phyloP scores from a whole-genome alignment of 495 filamentous ascomycete genomes.

The Lasiosphaeria miniovina region DNA sequence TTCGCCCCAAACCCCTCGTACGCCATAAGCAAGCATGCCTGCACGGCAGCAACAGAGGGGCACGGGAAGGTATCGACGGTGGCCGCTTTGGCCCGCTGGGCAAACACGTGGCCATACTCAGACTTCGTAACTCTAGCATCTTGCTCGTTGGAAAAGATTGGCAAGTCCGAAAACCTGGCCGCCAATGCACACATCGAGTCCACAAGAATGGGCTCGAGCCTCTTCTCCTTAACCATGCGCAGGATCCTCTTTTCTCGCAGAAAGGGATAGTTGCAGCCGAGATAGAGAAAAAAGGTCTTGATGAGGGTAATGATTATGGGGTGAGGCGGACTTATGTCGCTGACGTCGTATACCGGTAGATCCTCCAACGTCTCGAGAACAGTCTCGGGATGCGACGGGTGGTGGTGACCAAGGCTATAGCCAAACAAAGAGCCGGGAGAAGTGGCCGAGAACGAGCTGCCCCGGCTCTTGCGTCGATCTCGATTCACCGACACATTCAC shows the following conservation, averaged over 20 bases:
- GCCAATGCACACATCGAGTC: conserved; percentile 79
- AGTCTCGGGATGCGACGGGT: conserved; percentile 37
- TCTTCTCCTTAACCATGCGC: conserved; percentile 68
- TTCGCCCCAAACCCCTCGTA: conserved; percentile 85
- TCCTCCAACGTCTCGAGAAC: conserved; percentile 58
- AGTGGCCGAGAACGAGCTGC: conserved; percentile 39
- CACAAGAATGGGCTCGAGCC: conserved; percentile 81
- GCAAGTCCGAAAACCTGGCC: conserved; percentile 74
- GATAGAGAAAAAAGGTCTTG: conserved; percentile 72
- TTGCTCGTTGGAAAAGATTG: conserved; percentile 55
- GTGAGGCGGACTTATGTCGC: conserved; percentile 62
- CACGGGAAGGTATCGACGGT: conserved; percentile 75
- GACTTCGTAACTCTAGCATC: conserved; percentile 54
- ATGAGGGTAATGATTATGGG: conserved; percentile 70
- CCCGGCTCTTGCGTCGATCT: conserved; percentile 44
- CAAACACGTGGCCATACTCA: conserved; percentile 69
- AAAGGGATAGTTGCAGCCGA: conserved; percentile 83
- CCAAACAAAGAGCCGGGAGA: conserved; percentile 35
- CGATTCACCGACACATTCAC: conserved; percentile 61
- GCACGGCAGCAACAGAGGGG: conserved; percentile 73
- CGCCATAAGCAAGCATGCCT: conserved; percentile 75
- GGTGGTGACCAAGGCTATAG: conserved; percentile 11
- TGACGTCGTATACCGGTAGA: conserved; percentile 75
- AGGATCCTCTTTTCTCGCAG: conserved; percentile 66
- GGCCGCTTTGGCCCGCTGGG: conserved; percentile 69